Evolutionary conservation across 1,139 yeast species (phyloP).

Genomic region (Zygoascus hellenicus): DNA sequence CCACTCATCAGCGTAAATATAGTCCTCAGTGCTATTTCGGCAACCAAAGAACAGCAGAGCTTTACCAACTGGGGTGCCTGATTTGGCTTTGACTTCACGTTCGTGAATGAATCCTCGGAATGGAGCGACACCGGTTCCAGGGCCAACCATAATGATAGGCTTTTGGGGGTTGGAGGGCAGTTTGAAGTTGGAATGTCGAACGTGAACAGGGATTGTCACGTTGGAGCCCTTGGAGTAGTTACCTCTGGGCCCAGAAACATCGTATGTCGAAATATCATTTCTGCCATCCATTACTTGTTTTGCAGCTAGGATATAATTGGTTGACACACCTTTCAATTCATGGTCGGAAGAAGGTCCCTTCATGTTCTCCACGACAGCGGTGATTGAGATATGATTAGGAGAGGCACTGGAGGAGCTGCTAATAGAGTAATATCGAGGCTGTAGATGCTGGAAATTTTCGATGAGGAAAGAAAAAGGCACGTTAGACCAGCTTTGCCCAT

Average conservation of each 20-base stretch:
- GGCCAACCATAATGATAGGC: constrained; percentile 91
- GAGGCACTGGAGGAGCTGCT: constrained; percentile 83
- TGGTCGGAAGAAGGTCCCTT: constrained; percentile 38
- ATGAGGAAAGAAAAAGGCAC: constrained; percentile 83
- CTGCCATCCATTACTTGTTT: constrained; percentile 50
- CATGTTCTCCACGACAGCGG: constrained; percentile 89
- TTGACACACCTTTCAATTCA: constrained; percentile 77
- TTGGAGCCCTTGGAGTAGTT: constrained; percentile 37
- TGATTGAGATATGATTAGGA: constrained; percentile 61
- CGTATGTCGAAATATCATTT: constrained; percentile 37
- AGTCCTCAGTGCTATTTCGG: constrained; percentile 69
- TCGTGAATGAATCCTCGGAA: constrained; percentile 91
- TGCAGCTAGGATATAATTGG: constrained; percentile 76
- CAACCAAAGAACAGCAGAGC: constrained; percentile 81
- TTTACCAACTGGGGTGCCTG: constrained; percentile 61
- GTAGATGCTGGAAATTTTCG: constrained; percentile 75
- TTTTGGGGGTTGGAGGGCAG: constrained; percentile 80
- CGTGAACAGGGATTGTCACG: constrained; percentile 77
- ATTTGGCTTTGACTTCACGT: constrained; percentile 53
- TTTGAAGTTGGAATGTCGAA: constrained; percentile 91
- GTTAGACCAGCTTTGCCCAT: constrained; percentile 57
- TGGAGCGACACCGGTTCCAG: constrained; percentile 99
- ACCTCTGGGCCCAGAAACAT: constrained; percentile 76
- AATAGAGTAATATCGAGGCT: constrained; percentile 94
- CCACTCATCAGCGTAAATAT: constrained; percentile 85